phyloP scores from a whole-genome alignment of 768 basidiomycete genomes.

The Termitomyces sp. region DNA sequence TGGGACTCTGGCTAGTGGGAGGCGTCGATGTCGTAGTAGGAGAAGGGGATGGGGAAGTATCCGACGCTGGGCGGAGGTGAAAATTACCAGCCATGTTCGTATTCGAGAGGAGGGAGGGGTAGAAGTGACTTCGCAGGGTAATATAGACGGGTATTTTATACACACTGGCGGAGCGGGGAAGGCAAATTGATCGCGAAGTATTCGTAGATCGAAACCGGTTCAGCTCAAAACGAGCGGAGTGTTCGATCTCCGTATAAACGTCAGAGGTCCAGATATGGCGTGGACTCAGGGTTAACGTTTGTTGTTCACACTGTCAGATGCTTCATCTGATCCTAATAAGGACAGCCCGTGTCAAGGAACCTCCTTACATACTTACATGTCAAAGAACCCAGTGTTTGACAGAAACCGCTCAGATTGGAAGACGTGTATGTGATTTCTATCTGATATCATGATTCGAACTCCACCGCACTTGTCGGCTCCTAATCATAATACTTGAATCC shows the following conservation, averaged over 20 bases:
- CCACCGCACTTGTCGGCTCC: constrained; percentile 28
- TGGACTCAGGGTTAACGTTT: constrained; percentile 21
- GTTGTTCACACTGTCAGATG: constrained; percentile 16
- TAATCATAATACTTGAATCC: neutral
- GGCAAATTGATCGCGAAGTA: constrained; percentile 24
- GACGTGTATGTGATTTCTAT: constrained; percentile 12
- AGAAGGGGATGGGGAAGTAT: constrained; percentile 47
- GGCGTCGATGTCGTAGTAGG: constrained; percentile 46
- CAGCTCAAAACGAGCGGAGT: constrained; percentile 20
- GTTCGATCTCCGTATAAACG: constrained; percentile 15
- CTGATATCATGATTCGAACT: constrained; percentile 12
- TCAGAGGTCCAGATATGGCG: constrained; percentile 14
- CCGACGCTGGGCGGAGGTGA: constrained; percentile 55
- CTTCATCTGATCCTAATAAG: constrained; percentile 17
- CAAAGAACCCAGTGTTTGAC: constrained; percentile 24
- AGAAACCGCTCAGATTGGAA: constrained; percentile 37
- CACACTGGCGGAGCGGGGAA: constrained; percentile 20
- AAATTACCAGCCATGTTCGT: constrained; percentile 24
- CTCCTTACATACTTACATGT: constrained; percentile 13
- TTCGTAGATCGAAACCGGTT: constrained; percentile 29
- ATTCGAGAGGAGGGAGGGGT: constrained; percentile 14
- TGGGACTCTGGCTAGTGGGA: constrained; percentile 41
- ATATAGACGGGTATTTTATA: constrained; percentile 21
- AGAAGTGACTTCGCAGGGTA: constrained; percentile 9
- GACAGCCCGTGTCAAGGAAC: constrained; percentile 8